Conservation (phyloP, 169 alveolate genomes). For the Plasmodium billcollinsi region DNA sequence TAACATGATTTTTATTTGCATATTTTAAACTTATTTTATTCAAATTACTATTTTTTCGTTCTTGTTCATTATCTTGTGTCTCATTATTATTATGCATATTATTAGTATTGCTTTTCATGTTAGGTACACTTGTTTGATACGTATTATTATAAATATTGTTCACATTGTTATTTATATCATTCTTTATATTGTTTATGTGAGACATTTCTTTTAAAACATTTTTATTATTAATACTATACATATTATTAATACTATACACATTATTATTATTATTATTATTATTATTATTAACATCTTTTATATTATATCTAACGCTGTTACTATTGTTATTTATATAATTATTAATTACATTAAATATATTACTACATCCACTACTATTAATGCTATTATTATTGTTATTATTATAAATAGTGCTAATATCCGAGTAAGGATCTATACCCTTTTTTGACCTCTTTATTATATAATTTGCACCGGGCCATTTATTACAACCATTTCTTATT, state of each 20-base stretch:
- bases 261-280: no score
- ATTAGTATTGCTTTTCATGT: background rate
- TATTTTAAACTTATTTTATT: constrained; percentile 80
- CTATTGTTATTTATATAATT: constrained; percentile 8
- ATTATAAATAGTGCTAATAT: background rate
- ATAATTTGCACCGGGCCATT: constrained; percentile 98
- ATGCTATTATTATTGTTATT: background rate
- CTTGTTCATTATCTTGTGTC: background rate
- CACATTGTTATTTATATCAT: background rate
- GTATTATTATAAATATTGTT: background rate
- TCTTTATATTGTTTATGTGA: background rate
- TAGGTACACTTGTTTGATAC: background rate
- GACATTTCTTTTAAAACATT: background rate
- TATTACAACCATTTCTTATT: constrained; percentile 94
- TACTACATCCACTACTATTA: background rate
- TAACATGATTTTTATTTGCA: constrained; percentile 90
- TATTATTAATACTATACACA: no score
- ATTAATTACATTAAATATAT: constrained; percentile 32
- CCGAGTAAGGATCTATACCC: background rate
- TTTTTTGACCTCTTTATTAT: constrained; percentile 80
- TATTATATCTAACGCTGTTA: background rate
- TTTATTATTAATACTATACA: constrained; percentile 10
- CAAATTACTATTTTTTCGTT: background rate
- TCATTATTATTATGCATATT: background rate
- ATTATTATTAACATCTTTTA: background rate